phyloP scores from a whole-genome alignment of 108 stramenopile species.

The Ochromonas danica region DNA sequence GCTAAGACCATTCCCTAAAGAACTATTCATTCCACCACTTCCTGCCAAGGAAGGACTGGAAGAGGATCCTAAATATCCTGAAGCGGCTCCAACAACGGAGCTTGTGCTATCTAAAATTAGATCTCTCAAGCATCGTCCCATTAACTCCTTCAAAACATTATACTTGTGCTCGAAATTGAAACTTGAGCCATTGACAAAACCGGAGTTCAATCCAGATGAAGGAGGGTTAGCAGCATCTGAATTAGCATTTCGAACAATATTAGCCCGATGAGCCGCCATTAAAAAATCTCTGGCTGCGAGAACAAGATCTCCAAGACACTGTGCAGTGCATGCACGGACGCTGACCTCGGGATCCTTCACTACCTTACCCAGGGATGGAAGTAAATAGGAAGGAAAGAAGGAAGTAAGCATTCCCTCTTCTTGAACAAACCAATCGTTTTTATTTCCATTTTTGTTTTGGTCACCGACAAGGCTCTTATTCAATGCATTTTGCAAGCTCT shows the following conservation, averaged over 20 bases:
- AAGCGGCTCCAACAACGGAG: not conserved
- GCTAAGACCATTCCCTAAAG: not conserved
- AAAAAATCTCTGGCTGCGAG: constrained; percentile 77
- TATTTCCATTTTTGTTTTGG: too few relatives aligned
- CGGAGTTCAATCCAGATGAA: too few relatives aligned
- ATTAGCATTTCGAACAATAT: too few relatives aligned
- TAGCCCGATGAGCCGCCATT: too few relatives aligned
- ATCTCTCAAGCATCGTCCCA: constrained; percentile 76
- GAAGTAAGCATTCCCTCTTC: constrained; percentile 86
- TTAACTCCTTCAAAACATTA: constrained; percentile 68
- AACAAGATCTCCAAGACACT: constrained; percentile 73
- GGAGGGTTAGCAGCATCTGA: too few relatives aligned
- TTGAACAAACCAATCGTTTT: too few relatives aligned
- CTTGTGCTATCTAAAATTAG: constrained; percentile 67
- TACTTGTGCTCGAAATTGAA: constrained; percentile 77
- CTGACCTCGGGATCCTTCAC: constrained; percentile 74
- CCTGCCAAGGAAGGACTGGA: too few relatives aligned
- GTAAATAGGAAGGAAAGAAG: constrained; percentile 87
- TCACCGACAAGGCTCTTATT: too few relatives aligned
- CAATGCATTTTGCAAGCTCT: not conserved
- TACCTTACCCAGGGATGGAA: constrained; percentile 80
- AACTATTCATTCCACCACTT: too few relatives aligned
- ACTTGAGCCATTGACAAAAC: too few relatives aligned
- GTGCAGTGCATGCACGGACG: constrained; percentile 78
- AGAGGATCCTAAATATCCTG: too few relatives aligned